Evolutionary conservation across 108 stramenopile species (phyloP).

Genomic region (Nitzschia sp.): DNA sequence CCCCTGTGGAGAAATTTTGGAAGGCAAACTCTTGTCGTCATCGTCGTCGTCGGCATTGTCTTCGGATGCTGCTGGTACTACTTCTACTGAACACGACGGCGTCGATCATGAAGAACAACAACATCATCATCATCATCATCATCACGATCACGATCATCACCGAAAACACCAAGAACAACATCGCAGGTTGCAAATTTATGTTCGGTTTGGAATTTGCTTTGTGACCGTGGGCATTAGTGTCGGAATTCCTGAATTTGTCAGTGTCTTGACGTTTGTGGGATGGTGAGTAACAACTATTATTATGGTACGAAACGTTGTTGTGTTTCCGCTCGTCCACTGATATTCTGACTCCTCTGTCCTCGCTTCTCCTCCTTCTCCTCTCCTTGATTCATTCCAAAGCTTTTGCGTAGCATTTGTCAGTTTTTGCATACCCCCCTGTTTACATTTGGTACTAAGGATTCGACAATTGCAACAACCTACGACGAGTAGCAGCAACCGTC

Average conservation of each 20-base stretch:
- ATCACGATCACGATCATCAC: too few relatives aligned
- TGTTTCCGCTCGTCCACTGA: too few relatives aligned
- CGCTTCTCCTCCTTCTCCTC: too few relatives aligned
- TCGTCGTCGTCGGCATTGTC: neutral
- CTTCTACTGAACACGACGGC: neutral
- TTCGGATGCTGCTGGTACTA: neutral
- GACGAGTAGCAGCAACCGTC: neutral
- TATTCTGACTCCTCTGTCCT: too few relatives aligned
- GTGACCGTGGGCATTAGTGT: constrained; percentile 44
- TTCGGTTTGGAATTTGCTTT: constrained; percentile 52
- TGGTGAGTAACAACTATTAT: too few relatives aligned
- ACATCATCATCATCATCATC: neutral
- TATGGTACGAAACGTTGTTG: too few relatives aligned
- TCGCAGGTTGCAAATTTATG: constrained; percentile 16
- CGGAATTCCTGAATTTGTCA: constrained; percentile 71
- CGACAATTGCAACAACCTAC: constrained; percentile 1
- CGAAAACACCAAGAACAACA: constrained; percentile 8
- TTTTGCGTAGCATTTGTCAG: constrained; percentile 71
- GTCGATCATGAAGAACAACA: neutral
- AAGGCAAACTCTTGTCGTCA: constrained; percentile 61
- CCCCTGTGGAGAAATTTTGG: constrained; percentile 75
- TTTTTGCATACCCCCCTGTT: constrained; percentile 68
- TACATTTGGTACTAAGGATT: constrained; percentile 30
- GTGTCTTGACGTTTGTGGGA: constrained; percentile 71
- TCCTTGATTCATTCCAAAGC: too few relatives aligned